Evolutionary conservation across 768 basidiomycete genomes (phyloP), one percentile per base, ranked within the genome.

Genomic region (Kwoniella sp.): DNA sequence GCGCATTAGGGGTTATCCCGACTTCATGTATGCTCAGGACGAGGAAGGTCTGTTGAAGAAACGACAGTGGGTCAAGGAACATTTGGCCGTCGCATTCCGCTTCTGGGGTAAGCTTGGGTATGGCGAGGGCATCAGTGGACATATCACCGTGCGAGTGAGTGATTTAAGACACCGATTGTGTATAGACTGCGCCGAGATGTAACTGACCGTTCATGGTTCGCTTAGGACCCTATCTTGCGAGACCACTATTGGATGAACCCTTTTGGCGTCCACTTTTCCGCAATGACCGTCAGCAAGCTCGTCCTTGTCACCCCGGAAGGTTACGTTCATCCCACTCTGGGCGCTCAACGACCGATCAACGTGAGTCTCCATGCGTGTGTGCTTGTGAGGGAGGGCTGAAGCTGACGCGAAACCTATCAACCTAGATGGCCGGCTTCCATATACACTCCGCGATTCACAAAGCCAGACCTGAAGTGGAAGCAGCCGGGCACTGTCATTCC

Each of bases 231-330:
- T 1, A 70, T 72, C 31, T 55, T 72, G 25, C 29, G 66, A 13
- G 70, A 72, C 41, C 68, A 71, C 38, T 74, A 70, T 58, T 74
- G 73, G 73, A 74, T 78, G 64, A 76, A 72, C 58, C 76, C 76
- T 2, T 74, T 73, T 31, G 84, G 85, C 22, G 71, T 82, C 20
- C 85, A 85, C 70, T 86, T 85, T 77, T 78, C 79, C 30, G 65
- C 82, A n/a, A 84, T 86, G 59, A 82, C 84, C 59, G 81, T 85
- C 1, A 70, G 69, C 13, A 83, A 84, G 73, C 78, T 86, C 37
- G 75, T 85, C 28, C 83, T 85, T 15, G 85, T 86, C 12, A 82
- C 84, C 77, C 83, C 83, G 48, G 71, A 77, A 0, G 81, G 82
- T 22, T 71, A 74, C 8, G 77, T 84, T 20, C 79, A 79, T 37